Percentiles rank a stretch among this genome's conserved stretches.
phyloP scores from a whole-genome alignment of 352 stramenopile genomes.

The Globisporangium okanoganense region DNA sequence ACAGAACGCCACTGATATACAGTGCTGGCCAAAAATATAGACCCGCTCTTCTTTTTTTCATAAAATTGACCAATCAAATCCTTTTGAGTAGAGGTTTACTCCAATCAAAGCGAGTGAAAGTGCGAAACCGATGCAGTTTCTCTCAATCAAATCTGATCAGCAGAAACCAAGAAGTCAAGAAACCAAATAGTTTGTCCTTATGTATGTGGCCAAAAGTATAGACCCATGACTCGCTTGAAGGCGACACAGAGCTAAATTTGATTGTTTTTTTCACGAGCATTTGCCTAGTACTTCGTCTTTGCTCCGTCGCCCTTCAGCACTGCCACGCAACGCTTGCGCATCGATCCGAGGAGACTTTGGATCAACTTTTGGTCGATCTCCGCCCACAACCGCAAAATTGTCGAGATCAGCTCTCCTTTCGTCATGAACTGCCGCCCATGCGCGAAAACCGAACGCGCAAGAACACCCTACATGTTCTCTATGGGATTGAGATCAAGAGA shows the following conservation, averaged over 20 bases:
- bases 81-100: no score
- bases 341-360: not conserved
- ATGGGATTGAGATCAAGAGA: not conserved
- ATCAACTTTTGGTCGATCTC: not conserved
- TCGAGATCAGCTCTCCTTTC: not conserved
- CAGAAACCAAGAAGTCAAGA: no score
- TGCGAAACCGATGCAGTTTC: no score
- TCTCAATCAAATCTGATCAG: no score
- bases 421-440: not conserved
- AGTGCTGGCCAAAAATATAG: no score
- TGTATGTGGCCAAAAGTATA: not conserved
- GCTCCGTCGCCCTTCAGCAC: not conserved
- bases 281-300: not conserved
- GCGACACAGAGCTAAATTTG: no score
- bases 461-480: not conserved
- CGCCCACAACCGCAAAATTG: not conserved
- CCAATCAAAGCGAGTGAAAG: no score
- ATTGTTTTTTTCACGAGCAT: no score
- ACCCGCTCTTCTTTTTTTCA: no score
- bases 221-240: not conserved
- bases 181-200: no score
- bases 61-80: no score
- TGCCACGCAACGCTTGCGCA: not conserved
- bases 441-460: not conserved
- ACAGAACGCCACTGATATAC: no score